Conservation (phyloP, 2,329 filamentous ascomycete genomes). For the Paecilomyces sp. region DNA sequence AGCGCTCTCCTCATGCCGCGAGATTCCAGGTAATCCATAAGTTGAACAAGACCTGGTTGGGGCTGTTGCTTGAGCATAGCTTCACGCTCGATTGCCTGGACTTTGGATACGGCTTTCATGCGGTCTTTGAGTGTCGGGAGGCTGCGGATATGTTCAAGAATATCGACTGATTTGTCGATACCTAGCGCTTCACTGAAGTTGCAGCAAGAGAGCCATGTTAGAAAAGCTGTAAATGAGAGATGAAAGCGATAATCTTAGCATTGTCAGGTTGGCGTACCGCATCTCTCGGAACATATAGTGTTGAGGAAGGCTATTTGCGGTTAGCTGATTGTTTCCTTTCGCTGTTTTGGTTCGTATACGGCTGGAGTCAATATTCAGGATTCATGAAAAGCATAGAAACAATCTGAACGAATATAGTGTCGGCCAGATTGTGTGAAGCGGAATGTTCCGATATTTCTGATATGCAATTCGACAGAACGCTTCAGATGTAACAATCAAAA, state of each 20-base stretch:
- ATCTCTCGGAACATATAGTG: constrained; percentile 94
- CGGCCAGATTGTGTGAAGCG: not conserved
- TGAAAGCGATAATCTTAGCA: not conserved
- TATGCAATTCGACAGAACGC: not conserved
- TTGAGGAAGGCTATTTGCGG: constrained; percentile 63
- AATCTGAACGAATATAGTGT: not conserved
- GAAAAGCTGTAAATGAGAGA: not conserved
- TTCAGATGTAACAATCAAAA: not conserved
- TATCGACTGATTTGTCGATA: constrained; percentile 69
- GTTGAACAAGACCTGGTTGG: constrained; percentile 66
- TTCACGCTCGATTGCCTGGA: constrained; percentile 70
- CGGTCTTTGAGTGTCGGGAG: constrained; percentile 57
- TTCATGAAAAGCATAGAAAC: not conserved
- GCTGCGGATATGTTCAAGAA: constrained; percentile 77
- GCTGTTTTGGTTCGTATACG: not conserved
- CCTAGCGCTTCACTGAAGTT: constrained; percentile 49
- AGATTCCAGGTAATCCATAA: constrained; percentile 77
- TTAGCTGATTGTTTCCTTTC: constrained; percentile 7
- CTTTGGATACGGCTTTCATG: constrained; percentile 60
- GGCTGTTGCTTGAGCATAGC: constrained; percentile 76
- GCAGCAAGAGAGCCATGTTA: not conserved
- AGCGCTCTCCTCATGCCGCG: constrained; percentile 68
- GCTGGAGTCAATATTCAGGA: not conserved
- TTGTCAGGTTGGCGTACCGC: constrained; percentile 42
- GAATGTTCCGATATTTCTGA: not conserved